These are phyloP conservation scores for Setaria italica DNA, from an alignment of 202 grass and related monocot species.

Conservation along the genomic window DNA sequence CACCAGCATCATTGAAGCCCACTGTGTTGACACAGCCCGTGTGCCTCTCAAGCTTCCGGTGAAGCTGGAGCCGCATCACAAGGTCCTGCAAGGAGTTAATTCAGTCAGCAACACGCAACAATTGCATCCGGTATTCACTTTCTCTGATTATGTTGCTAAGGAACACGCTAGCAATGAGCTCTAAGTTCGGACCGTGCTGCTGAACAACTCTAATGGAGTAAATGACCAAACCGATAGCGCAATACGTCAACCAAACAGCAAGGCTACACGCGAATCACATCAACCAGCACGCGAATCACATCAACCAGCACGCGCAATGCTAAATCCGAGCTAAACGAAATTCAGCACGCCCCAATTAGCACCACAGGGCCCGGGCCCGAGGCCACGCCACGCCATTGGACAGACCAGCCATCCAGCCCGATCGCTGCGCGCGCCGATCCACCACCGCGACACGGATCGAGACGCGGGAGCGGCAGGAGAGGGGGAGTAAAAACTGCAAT, in stretches of 20 bases:
- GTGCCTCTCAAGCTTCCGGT: conserved; percentile 71
- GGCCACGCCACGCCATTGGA: not conserved
- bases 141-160: not conserved
- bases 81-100: conserved; percentile 60
- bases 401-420: not conserved
- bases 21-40: conserved; percentile 75
- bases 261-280: not conserved
- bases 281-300: not conserved
- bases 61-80: conserved; percentile 72
- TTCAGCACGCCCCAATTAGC: not conserved
- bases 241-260: not conserved
- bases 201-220: not conserved
- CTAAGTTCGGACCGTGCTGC: not conserved
- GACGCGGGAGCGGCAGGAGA: no score
- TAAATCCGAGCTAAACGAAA: conserved; percentile 17
- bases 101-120: conserved; percentile 22
- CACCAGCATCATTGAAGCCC: conserved; percentile 74
- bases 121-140: not conserved
- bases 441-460: conserved; percentile 4
- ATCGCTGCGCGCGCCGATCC: conserved; percentile 32
- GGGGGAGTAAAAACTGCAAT: not conserved
- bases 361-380: not conserved
- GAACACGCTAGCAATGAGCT: not conserved
- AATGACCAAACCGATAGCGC: not conserved
- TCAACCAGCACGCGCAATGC: not conserved